A percentile compares a stretch with the other conserved stretches of the same genome.
phyloP scores from a whole-genome alignment of 2,329 filamentous ascomycete species.

The Hyphodiscus sp. region DNA sequence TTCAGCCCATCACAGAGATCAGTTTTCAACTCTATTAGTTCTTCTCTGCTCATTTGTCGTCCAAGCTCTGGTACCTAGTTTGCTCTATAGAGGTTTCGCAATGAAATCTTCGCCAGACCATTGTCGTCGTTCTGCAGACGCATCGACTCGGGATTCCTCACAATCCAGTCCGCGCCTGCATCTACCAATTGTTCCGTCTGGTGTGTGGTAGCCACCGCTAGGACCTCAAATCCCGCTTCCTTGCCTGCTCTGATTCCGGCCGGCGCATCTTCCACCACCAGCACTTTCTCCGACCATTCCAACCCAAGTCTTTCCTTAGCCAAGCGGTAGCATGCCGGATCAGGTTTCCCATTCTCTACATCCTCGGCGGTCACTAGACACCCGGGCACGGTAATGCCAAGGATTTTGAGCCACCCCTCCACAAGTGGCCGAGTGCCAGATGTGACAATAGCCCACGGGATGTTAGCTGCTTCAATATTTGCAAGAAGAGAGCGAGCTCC shows the following conservation, averaged over 20 bases:
- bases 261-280: not conserved
- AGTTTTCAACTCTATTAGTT: not conserved
- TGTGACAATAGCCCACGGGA: not conserved
- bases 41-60: not conserved
- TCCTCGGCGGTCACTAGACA: not conserved
- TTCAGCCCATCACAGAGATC: not conserved
- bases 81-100: not conserved
- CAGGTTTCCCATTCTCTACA: not conserved
- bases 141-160: not conserved
- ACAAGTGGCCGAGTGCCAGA: not conserved
- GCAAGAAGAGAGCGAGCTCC: not conserved
- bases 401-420: not conserved
- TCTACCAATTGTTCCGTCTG: not conserved
- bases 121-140: not conserved
- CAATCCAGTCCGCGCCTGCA: not conserved
- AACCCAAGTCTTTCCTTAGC: not conserved
- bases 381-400: not conserved
- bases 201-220: not conserved
- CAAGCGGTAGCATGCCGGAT: not conserved
- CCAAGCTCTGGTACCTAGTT: not conserved
- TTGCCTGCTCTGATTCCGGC: not conserved
- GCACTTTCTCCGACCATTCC: not conserved
- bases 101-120: not conserved
- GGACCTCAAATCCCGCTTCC: not conserved
- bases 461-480: not conserved